Percentiles rank a stretch among this genome's conserved stretches.
These are phyloP conservation scores for barrel medic (Medicago truncatula) DNA, from an alignment of 306 rosid genomes.

Conservation along the genomic window DNA sequence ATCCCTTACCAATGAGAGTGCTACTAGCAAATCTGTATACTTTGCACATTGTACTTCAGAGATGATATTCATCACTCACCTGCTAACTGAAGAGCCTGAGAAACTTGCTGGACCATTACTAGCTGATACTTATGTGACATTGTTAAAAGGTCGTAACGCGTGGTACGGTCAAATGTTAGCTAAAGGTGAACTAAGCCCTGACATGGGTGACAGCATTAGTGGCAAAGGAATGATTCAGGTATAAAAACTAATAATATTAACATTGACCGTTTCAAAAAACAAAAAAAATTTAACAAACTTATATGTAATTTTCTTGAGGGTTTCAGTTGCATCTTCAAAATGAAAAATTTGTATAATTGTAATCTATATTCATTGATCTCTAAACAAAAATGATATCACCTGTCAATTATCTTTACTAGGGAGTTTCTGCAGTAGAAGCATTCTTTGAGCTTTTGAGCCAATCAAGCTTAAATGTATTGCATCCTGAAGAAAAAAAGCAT, in stretches of 20 bases:
- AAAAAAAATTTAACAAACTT: neutral
- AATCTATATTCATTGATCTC: neutral
- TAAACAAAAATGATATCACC: neutral
- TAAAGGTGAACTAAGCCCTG: constrained; percentile 81
- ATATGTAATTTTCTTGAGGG: neutral
- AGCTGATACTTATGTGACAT: constrained; percentile 89
- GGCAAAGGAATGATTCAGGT: constrained; percentile 99
- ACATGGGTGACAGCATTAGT: constrained; percentile 90
- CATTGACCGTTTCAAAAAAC: neutral
- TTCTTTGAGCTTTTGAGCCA: constrained; percentile 89
- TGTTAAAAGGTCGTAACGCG: constrained; percentile 79
- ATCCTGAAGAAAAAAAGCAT: constrained; percentile 86
- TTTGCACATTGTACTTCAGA: constrained; percentile 94
- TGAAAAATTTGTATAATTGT: neutral
- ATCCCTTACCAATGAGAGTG: constrained; percentile 95
- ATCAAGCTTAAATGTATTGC: constrained; percentile 79
- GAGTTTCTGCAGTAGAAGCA: constrained; percentile 88
- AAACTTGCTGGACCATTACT: constrained; percentile 93
- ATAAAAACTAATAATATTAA: constrained; percentile 9
- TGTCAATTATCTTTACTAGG: constrained; percentile 56
- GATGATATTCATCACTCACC: constrained; percentile 84
- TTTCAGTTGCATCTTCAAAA: neutral
- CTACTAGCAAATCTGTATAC: constrained; percentile 92
- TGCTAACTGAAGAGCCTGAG: constrained; percentile 73
- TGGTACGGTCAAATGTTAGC: constrained; percentile 77